These are phyloP conservation scores for Micractinium conductrix DNA, from an alignment of 139 green algal species.

Conservation along the genomic window DNA sequence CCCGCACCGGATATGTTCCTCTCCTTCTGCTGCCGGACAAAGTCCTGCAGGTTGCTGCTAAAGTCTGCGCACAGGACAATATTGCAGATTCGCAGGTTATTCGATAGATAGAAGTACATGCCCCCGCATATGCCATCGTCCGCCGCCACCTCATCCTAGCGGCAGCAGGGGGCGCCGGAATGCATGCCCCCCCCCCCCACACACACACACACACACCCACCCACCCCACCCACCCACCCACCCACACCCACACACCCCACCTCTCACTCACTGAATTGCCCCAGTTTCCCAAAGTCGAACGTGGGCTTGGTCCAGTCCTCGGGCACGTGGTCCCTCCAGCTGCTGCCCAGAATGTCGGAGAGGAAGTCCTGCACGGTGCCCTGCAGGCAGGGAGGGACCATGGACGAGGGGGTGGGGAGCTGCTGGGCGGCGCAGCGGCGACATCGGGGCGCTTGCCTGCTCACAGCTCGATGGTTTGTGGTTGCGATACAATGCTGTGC, in stretches of 20 bases:
- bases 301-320: not conserved
- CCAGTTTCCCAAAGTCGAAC: not conserved
- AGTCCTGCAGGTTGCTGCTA: no score
- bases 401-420: not conserved
- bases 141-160: no score
- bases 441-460: no score
- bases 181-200: no score
- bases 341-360: not conserved
- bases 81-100: no score
- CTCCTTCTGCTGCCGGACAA: no score
- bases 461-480: no score
- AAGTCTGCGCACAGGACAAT: no score
- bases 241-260: not conserved
- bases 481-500: no score
- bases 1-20: not conserved
- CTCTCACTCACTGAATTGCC: not conserved
- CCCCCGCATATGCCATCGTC: no score
- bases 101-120: not conserved
- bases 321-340: not conserved
- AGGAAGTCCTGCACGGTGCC: not conserved
- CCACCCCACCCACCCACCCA: no score
- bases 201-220: not conserved
- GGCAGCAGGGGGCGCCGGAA: not conserved
- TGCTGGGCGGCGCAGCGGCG: not conserved
- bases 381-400: not conserved